Conservation (phyloP, 2,329 filamentous ascomycete species). For the Metarhizium humberi region DNA sequence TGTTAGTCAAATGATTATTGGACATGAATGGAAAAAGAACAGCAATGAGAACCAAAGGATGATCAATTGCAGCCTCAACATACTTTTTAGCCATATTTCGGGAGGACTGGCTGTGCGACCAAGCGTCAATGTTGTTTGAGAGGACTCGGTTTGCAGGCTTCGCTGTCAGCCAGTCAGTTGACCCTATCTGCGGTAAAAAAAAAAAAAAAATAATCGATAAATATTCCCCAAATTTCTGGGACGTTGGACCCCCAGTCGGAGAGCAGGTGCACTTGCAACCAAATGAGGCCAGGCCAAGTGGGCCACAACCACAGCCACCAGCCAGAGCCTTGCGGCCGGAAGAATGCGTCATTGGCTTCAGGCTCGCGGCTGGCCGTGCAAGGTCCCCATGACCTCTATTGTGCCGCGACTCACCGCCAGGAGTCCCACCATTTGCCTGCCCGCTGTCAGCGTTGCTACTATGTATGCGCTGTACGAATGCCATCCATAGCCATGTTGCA, state of each 20-base stretch:
- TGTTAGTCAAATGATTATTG: slow-evolving; percentile 10
- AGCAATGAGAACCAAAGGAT: neutral
- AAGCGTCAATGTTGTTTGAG: neutral
- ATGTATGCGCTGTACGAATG: too few species aligned
- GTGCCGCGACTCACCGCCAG: slow-evolving; percentile 22
- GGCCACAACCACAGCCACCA: neutral
- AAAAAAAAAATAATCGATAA: slow-evolving; percentile 1
- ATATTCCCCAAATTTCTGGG: slow-evolving; percentile 1
- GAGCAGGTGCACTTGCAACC: neutral
- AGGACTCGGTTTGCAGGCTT: too few species aligned
- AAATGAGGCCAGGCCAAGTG: neutral
- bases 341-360: slow-evolving; percentile 23
- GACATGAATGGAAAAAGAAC: neutral
- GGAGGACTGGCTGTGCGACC: neutral
- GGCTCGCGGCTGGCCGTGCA: slow-evolving; percentile 12
- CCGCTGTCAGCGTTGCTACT: slow-evolving; percentile 13
- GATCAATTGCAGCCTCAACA: slow-evolving; percentile 4
- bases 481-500: too few species aligned
- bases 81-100: slow-evolving; percentile 16
- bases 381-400: slow-evolving; percentile 15
- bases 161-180: neutral
- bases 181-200: neutral
- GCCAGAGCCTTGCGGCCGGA: slow-evolving; percentile 14
- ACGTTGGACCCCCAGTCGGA: neutral
- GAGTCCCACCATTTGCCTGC: slow-evolving; percentile 18